phyloP scores from a whole-genome alignment of 345 rosid species.

The Geranium brycei region DNA sequence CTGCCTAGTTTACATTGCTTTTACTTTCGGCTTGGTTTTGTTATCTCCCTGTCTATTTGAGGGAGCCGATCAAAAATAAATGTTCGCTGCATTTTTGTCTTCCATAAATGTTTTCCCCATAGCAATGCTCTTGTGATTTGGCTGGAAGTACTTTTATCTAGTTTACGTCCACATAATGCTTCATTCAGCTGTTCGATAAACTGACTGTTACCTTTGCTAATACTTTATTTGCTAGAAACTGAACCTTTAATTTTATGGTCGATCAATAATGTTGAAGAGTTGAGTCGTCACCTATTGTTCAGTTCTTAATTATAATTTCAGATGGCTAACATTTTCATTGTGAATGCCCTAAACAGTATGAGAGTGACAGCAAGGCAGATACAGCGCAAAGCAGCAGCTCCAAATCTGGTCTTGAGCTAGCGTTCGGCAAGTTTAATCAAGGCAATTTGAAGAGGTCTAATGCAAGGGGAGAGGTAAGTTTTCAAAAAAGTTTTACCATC shows the following conservation, averaged over 20 bases:
- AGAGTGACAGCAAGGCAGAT: conserved; percentile 26
- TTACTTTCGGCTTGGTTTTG: background rate
- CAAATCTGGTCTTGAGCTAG: conserved; percentile 7
- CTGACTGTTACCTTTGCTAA: background rate
- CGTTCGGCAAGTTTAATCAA: conserved; percentile 10
- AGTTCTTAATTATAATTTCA: conserved; percentile 14
- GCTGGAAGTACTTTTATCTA: background rate
- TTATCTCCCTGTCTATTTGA: background rate
- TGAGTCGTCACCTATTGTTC: background rate
- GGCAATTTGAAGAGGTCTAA: conserved; percentile 42
- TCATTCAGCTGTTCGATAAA: background rate
- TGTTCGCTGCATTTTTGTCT: background rate
- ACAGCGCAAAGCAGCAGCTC: conserved; percentile 8
- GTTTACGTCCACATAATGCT: background rate
- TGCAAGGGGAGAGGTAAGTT: conserved; percentile 59
- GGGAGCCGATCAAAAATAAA: background rate
- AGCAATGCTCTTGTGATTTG: too few species aligned
- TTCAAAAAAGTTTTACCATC: background rate
- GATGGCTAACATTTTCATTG: background rate
- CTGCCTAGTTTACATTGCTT: background rate
- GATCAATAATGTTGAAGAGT: background rate
- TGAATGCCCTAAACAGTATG: conserved; percentile 22
- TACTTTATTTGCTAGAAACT: background rate
- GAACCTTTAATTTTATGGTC: too few species aligned
- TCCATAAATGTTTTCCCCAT: too few species aligned